Conservation (phyloP, 169 alveolate species). For the Besnoitia besnoiti region DNA sequence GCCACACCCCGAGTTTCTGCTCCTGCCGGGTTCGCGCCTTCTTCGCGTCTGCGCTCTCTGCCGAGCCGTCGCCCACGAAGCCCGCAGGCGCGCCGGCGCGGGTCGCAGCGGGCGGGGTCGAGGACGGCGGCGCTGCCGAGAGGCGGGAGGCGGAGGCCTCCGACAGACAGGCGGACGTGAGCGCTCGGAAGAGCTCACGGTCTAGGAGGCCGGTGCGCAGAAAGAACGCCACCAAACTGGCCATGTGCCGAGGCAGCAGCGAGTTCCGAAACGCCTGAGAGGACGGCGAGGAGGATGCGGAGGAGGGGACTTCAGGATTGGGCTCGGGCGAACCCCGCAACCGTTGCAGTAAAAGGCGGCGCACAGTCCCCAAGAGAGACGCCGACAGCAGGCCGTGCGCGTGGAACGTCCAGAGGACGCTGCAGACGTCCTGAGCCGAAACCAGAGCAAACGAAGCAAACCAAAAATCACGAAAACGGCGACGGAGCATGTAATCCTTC, state of each 20-base stretch:
- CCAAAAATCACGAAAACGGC: neutral
- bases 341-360: neutral
- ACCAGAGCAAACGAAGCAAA: neutral
- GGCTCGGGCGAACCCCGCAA: neutral
- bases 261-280: neutral
- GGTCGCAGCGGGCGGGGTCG: neutral
- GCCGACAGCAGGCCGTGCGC: constrained; percentile 8
- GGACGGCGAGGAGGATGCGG: neutral
- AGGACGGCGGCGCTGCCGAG: neutral
- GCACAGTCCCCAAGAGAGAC: neutral
- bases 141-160: neutral
- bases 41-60: neutral
- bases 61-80: neutral
- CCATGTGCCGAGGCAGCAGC: neutral
- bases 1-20: neutral
- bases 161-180: neutral
- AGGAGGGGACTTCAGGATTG: neutral
- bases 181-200: neutral
- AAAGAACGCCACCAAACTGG: neutral
- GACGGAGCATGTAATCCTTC: too few species aligned
- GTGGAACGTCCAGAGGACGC: neutral
- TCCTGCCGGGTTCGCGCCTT: neutral
- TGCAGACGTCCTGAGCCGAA: neutral
- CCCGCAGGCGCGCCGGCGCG: neutral
- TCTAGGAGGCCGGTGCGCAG: neutral